These are phyloP conservation scores for Pythium sp. DNA, from an alignment of 352 stramenopile genomes.

Conservation along the genomic window DNA sequence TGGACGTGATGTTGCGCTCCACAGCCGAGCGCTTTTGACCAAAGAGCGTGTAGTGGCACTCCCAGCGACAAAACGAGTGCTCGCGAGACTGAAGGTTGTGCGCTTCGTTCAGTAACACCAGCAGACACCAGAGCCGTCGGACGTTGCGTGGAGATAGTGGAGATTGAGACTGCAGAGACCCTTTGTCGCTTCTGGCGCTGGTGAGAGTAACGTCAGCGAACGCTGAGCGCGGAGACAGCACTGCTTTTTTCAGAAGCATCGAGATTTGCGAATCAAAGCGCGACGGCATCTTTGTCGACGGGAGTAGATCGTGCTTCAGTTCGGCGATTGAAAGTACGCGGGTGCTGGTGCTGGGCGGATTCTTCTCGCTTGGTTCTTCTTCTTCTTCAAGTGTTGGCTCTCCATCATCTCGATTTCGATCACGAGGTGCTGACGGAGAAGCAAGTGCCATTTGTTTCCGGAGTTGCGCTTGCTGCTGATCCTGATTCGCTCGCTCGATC, in stretches of 20 bases:
- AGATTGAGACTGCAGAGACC: conserved; percentile 5
- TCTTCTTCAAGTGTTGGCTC: background rate
- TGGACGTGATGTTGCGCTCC: conserved; percentile 26
- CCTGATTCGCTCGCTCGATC: conserved; percentile 45
- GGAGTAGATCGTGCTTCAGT: conserved; percentile 39
- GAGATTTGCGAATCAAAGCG: conserved; percentile 39
- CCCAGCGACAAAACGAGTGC: conserved; percentile 59
- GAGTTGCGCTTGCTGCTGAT: conserved; percentile 16
- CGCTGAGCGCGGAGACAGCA: conserved; percentile 42
- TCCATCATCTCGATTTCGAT: background rate
- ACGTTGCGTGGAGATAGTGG: conserved; percentile 31
- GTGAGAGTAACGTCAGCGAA: conserved; percentile 6
- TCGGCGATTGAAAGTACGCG: conserved; percentile 7
- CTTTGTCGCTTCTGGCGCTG: background rate
- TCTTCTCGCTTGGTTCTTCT: background rate
- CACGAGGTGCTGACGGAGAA: background rate
- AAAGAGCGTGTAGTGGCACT: conserved; percentile 68
- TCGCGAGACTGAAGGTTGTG: conserved; percentile 61
- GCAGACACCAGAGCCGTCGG: conserved; percentile 46
- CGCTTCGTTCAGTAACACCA: conserved; percentile 56
- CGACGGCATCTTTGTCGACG: conserved; percentile 19
- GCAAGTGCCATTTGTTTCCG: background rate
- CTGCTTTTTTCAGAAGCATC: conserved; percentile 46
- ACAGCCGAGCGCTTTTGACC: conserved; percentile 55
- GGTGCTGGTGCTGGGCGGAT: background rate